Conservation (phyloP, 192 early-diverging fungal genomes). For the Coemansia sp. region DNA sequence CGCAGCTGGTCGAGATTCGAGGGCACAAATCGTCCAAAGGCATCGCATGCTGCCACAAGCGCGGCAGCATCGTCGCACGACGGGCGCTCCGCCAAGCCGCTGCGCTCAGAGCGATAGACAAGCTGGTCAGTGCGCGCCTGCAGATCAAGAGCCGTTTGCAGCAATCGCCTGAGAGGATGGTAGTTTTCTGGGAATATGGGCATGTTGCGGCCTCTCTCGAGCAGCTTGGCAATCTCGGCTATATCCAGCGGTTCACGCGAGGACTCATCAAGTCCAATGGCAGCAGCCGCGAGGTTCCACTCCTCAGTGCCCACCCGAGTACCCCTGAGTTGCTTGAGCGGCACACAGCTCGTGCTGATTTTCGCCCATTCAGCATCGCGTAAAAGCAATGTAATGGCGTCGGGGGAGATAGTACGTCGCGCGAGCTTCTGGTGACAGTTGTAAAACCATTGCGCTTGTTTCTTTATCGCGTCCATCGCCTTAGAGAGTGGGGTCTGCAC, state of each 20-base stretch:
- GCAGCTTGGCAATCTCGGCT: conserved; percentile 23
- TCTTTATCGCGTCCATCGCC: conserved; percentile 9
- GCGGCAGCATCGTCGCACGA: conserved; percentile 17
- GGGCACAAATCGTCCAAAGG: conserved; percentile 41
- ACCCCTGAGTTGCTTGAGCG: conserved; percentile 5
- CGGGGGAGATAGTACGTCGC: background rate
- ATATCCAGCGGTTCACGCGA: conserved; percentile 15
- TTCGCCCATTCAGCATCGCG: conserved; percentile 16
- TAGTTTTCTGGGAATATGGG: conserved; percentile 20
- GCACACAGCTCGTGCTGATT: conserved; percentile 1
- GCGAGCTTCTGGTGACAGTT: conserved; percentile 8
- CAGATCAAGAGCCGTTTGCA: conserved; percentile 37
- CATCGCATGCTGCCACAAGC: conserved; percentile 10
- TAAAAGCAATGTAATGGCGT: background rate
- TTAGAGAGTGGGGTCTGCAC: background rate
- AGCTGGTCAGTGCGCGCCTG: conserved; percentile 34
- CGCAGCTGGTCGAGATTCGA: conserved; percentile 16
- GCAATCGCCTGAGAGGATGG: conserved; percentile 19
- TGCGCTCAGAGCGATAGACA: conserved; percentile 18
- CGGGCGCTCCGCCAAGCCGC: conserved; percentile 36
- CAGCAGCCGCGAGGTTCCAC: conserved; percentile 20
- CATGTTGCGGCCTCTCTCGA: conserved; percentile 48
- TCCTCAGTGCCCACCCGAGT: background rate
- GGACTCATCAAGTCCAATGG: conserved; percentile 8
- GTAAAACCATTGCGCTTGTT: conserved; percentile 14